Evolutionary conservation across 345 rosid genomes (phyloP).

Genomic region (Linum lewisii): DNA sequence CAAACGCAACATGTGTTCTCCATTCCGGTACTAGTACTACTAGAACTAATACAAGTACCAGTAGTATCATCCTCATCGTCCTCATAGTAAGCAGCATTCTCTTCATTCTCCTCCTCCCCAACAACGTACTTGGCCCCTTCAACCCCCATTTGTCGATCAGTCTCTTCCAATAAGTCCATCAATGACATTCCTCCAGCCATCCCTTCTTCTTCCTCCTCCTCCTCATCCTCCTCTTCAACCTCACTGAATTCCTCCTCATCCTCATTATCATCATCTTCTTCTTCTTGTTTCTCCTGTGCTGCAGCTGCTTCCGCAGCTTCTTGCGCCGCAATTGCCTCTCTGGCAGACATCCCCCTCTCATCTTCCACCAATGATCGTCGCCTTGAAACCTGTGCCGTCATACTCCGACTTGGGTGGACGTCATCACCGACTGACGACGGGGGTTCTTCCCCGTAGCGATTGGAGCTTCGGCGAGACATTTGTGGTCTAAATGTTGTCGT

Average conservation of each 20-base stretch:
- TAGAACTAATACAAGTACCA: too few relatives aligned
- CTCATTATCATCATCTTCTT: neutral
- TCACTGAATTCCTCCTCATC: constrained; percentile 11
- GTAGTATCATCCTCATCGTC: constrained; percentile 26
- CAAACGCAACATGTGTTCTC: constrained; percentile 72
- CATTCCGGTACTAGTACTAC: constrained; percentile 21
- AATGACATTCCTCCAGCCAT: constrained; percentile 53
- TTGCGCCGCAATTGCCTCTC: constrained; percentile 74
- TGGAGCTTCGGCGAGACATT: constrained; percentile 46
- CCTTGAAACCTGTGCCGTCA: constrained; percentile 25
- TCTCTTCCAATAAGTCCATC: constrained; percentile 82
- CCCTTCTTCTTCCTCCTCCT: constrained; percentile 4
- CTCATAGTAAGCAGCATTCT: constrained; percentile 22
- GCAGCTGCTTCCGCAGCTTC: constrained; percentile 29
- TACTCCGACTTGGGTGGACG: constrained; percentile 26
- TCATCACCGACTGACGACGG: constrained; percentile 19
- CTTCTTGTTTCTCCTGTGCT: neutral
- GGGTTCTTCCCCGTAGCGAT: constrained; percentile 32
- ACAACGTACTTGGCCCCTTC: constrained; percentile 45
- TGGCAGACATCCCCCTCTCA: constrained; percentile 62
- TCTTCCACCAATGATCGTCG: constrained; percentile 35
- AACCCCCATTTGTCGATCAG: constrained; percentile 58
- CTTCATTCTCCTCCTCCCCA: constrained; percentile 27
- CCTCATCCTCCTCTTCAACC: neutral
- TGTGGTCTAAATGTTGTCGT: constrained; percentile 17